phyloP scores from a whole-genome alignment of 1,284 basidiomycete genomes.

The Termitomyces sp. region DNA sequence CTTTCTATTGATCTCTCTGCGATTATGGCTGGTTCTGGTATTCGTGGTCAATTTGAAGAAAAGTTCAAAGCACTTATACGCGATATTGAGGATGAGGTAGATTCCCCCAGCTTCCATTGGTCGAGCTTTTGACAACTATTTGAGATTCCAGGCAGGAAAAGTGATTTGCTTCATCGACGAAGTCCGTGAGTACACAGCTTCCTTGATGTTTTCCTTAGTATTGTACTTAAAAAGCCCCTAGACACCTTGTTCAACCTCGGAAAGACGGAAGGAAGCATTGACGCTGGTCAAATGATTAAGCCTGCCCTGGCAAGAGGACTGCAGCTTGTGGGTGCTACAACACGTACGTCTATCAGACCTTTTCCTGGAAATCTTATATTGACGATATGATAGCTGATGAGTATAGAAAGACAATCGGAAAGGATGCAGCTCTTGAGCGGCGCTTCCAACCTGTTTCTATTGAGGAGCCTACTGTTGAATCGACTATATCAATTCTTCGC shows the following conservation, averaged over 20 bases:
- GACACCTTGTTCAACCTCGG: slow-evolving; percentile 82
- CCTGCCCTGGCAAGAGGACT: slow-evolving; percentile 82
- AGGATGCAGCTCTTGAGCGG: slow-evolving; percentile 87
- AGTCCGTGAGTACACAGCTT: slow-evolving; percentile 58
- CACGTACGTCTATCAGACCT: slow-evolving; percentile 45
- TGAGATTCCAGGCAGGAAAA: slow-evolving; percentile 47
- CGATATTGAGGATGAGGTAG: slow-evolving; percentile 82
- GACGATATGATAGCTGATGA: slow-evolving; percentile 60
- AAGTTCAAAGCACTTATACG: slow-evolving; percentile 84
- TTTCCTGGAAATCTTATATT: not conserved
- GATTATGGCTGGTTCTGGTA: slow-evolving; percentile 82
- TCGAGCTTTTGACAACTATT: not conserved
- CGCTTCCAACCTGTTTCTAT: slow-evolving; percentile 87
- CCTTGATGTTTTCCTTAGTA: not conserved
- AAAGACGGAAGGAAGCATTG: slow-evolving; percentile 88
- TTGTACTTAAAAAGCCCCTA: slow-evolving; percentile 21
- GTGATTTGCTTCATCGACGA: slow-evolving; percentile 91
- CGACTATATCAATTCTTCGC: slow-evolving; percentile 85
- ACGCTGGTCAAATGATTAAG: slow-evolving; percentile 90
- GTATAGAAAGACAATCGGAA: slow-evolving; percentile 87
- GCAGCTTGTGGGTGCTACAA: slow-evolving; percentile 85
- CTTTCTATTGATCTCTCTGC: slow-evolving; percentile 78
- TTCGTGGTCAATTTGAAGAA: slow-evolving; percentile 88
- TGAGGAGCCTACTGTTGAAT: slow-evolving; percentile 82
- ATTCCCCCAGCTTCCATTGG: slow-evolving; percentile 17